Conservation (phyloP, 1,139 yeast genomes). For the Blastobotrys capitulatus region DNA sequence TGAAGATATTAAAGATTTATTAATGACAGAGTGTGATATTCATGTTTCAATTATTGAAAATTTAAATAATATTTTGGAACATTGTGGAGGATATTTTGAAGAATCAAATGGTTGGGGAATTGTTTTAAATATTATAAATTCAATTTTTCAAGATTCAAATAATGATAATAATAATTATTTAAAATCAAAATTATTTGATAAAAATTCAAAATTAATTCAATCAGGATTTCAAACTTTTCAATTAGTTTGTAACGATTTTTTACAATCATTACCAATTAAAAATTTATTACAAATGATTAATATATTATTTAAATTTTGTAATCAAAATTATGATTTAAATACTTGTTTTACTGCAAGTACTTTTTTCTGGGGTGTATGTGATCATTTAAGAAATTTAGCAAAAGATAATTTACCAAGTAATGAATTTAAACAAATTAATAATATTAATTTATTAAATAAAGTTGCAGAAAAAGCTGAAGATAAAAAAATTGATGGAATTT, state of each 20-base stretch:
- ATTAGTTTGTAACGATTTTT: constrained; percentile 76
- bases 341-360: constrained; percentile 87
- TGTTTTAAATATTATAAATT: constrained; percentile 62
- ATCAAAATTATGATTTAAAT: constrained; percentile 68
- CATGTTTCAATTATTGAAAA: constrained; percentile 58
- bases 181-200: constrained; percentile 11
- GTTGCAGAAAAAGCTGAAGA: background rate
- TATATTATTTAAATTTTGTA: constrained; percentile 63
- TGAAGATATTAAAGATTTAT: constrained; percentile 18
- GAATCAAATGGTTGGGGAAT: constrained; percentile 63
- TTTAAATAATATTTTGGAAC: constrained; percentile 64
- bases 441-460: constrained; percentile 3
- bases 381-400: constrained; percentile 45
- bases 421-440: background rate
- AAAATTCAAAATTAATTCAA: constrained; percentile 38
- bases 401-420: background rate
- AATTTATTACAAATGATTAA: constrained; percentile 63
- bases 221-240: constrained; percentile 77
- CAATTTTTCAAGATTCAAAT: constrained; percentile 44
- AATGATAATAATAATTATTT: constrained; percentile 4
- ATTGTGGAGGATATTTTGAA: constrained; percentile 57
- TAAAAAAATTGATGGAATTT: constrained; percentile 10
- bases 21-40: constrained; percentile 43
- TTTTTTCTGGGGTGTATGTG: constrained; percentile 88
- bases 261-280: constrained; percentile 56